Evolutionary conservation across 2,329 filamentous ascomycete genomes (phyloP).

Genomic region (Coniochaeta pulveracea): DNA sequence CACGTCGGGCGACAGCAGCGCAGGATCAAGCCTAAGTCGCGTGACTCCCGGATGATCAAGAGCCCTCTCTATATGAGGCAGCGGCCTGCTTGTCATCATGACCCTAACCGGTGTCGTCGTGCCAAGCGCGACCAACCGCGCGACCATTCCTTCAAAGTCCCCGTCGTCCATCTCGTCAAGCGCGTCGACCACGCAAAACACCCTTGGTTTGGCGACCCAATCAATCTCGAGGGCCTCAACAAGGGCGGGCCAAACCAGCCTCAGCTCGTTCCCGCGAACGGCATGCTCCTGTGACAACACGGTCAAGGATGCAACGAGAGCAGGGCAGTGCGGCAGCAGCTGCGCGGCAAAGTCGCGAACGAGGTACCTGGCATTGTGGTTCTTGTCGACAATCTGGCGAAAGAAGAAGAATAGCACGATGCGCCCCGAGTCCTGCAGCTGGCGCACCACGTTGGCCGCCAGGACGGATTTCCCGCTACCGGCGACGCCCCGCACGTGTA

Average conservation of each 20-base stretch:
- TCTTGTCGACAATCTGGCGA: constrained; percentile 21
- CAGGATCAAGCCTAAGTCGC: constrained; percentile 18
- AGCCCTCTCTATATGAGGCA: constrained; percentile 12
- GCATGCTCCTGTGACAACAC: neutral
- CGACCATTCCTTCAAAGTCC: neutral
- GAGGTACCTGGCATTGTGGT: constrained; percentile 14
- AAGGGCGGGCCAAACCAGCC: constrained; percentile 3
- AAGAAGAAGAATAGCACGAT: constrained; percentile 24
- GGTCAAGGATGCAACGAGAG: neutral
- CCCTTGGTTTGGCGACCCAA: constrained; percentile 10
- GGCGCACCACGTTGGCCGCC: constrained; percentile 15
- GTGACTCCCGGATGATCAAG: constrained; percentile 9
- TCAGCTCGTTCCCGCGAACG: neutral
- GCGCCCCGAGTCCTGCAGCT: constrained; percentile 7
- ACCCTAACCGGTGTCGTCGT: constrained; percentile 17
- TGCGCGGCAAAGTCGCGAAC: constrained; percentile 22
- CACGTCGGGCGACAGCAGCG: constrained; percentile 1
- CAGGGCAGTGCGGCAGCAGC: constrained; percentile 15
- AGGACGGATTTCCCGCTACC: constrained; percentile 17
- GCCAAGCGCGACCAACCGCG: neutral
- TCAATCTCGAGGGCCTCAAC: constrained; percentile 8
- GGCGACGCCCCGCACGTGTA: constrained; percentile 10
- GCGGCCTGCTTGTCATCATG: constrained; percentile 24
- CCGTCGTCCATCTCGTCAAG: constrained; percentile 30
- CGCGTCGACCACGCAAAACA: constrained; percentile 22